These are phyloP conservation scores for Schizopora paradoxa DNA, from an alignment of 1,284 basidiomycete species.

Conservation along the genomic window DNA sequence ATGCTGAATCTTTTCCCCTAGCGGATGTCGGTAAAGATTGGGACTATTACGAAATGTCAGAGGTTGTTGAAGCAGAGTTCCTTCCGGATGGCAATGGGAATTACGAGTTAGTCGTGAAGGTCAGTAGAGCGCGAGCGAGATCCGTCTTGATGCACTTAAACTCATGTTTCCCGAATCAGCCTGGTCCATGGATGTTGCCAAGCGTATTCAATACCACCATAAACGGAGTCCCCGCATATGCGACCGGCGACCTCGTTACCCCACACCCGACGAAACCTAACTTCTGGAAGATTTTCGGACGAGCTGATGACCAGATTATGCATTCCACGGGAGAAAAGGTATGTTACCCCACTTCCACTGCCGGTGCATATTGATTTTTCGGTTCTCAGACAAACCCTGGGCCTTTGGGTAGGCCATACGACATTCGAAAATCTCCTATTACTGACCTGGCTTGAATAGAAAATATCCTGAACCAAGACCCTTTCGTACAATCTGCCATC, in stretches of 20 bases:
- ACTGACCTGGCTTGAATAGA: slow-evolving; percentile 24
- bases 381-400: slow-evolving; percentile 35
- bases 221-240: slow-evolving; percentile 28
- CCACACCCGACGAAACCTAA: slow-evolving; percentile 41
- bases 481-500: slow-evolving; percentile 29
- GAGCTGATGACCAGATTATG: slow-evolving; percentile 49
- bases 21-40: slow-evolving; percentile 21
- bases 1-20: not conserved
- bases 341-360: not conserved
- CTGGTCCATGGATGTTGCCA: slow-evolving; percentile 7
- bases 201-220: slow-evolving; percentile 18
- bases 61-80: slow-evolving; percentile 6
- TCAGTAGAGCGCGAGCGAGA: not conserved
- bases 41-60: slow-evolving; percentile 24
- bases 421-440: not conserved
- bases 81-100: slow-evolving; percentile 17
- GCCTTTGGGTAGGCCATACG: slow-evolving; percentile 30
- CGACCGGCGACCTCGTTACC: slow-evolving; percentile 38
- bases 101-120: slow-evolving; percentile 20
- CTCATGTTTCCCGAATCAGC: slow-evolving; percentile 19
- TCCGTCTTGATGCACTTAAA: slow-evolving; percentile 4
- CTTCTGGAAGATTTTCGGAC: slow-evolving; percentile 40
- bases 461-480: slow-evolving; percentile 33
- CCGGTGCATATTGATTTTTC: not conserved
- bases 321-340: slow-evolving; percentile 49